Percentiles rank a stretch among this genome's conserved stretches.
Evolutionary conservation across 768 basidiomycete genomes (phyloP).

Genomic region (Xanthoconium purpureum): DNA sequence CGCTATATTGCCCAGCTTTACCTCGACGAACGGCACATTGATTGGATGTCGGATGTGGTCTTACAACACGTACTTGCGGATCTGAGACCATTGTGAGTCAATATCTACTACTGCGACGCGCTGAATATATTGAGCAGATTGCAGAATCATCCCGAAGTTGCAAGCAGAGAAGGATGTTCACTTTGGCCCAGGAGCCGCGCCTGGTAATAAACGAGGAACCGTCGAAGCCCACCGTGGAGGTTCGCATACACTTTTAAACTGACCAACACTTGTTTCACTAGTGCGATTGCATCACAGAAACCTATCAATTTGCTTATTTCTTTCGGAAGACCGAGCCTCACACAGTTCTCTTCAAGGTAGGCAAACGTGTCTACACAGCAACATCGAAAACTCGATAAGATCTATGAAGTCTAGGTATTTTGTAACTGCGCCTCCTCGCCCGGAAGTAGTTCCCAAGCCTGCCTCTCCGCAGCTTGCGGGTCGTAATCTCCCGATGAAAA

Average conservation of each 20-base stretch:
- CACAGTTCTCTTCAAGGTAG: slow-evolving; percentile 79
- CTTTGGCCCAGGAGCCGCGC: slow-evolving; percentile 35
- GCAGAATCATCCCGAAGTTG: slow-evolving; percentile 67
- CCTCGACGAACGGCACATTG: slow-evolving; percentile 81
- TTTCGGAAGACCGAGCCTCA: slow-evolving; percentile 80
- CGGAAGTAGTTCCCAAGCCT: slow-evolving; percentile 21
- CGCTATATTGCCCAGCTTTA: slow-evolving; percentile 52
- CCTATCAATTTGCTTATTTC: slow-evolving; percentile 91
- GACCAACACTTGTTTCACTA: not conserved
- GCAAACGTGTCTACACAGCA: not conserved
- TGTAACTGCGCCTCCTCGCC: slow-evolving; percentile 28
- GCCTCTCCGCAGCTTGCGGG: not conserved
- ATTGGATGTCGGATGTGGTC: slow-evolving; percentile 86
- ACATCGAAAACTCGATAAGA: not conserved
- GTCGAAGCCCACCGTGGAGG: slow-evolving; percentile 87
- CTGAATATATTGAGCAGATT: not conserved
- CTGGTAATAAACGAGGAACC: slow-evolving; percentile 60
- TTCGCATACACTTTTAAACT: slow-evolving; percentile 25
- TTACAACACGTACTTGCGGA: slow-evolving; percentile 81
- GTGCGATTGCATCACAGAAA: slow-evolving; percentile 44
- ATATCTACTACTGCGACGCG: not conserved
- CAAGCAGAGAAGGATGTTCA: slow-evolving; percentile 52
- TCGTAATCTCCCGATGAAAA: slow-evolving; percentile 17
- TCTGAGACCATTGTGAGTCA: slow-evolving; percentile 62
- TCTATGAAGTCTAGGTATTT: slow-evolving; percentile 41